Conservation (phyloP, 257 asterid genomes). For the Hygrophila difformis region DNA sequence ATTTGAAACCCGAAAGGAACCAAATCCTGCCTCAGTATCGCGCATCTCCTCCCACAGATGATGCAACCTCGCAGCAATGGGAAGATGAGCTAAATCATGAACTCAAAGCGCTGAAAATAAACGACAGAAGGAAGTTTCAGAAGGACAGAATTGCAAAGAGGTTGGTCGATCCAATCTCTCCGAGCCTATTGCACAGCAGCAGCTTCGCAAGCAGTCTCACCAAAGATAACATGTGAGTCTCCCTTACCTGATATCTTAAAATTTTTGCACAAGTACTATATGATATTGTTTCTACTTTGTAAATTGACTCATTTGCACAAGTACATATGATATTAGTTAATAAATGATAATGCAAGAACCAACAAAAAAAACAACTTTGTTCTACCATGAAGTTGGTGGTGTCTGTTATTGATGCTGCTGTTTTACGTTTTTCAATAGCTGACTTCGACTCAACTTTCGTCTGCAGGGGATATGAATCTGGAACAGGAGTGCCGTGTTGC, state of each 20-base stretch:
- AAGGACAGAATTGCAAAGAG: constrained; percentile 40
- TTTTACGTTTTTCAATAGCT: too few species aligned
- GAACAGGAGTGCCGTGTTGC: constrained; percentile 73
- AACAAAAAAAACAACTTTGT: too few species aligned
- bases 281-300: too few species aligned
- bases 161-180: constrained; percentile 54
- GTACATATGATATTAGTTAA: too few species aligned
- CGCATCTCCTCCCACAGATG: constrained; percentile 28
- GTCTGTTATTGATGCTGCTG: not conserved
- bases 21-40: constrained; percentile 84
- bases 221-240: constrained; percentile 69
- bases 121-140: constrained; percentile 29
- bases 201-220: constrained; percentile 41
- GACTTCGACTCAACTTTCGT: not conserved
- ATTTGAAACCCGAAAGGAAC: constrained; percentile 72
- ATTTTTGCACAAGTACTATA: too few species aligned
- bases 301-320: not conserved
- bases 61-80: constrained; percentile 43
- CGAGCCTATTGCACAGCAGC: constrained; percentile 81
- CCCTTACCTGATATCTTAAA: not conserved
- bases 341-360: too few species aligned
- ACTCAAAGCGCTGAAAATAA: constrained; percentile 48
- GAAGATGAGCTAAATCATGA: constrained; percentile 68
- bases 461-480: constrained; percentile 88
- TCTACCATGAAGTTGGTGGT: not conserved